phyloP scores from a whole-genome alignment of 495 filamentous ascomycete species.

The Tuber melanosporum region DNA sequence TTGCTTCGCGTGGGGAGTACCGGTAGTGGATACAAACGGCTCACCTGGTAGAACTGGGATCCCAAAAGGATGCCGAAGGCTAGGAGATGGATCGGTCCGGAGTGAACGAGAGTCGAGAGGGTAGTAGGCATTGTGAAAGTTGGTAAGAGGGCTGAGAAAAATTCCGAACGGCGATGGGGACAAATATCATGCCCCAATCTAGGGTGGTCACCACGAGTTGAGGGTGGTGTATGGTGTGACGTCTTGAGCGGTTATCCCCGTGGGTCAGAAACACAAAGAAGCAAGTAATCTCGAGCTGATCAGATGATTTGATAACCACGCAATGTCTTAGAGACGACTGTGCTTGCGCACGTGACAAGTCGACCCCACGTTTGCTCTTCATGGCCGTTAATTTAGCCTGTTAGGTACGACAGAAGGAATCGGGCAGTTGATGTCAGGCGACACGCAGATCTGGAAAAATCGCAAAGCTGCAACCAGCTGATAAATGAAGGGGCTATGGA shows the following conservation, averaged over 20 bases:
- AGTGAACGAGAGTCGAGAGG: conserved; percentile 28
- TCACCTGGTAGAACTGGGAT: conserved; percentile 69
- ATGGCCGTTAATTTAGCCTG: too few species aligned
- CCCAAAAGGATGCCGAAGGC: conserved; percentile 71
- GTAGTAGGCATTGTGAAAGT: conserved; percentile 21
- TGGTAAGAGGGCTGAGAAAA: background rate
- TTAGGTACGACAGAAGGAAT: too few species aligned
- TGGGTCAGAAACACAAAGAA: too few species aligned
- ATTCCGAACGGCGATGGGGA: background rate
- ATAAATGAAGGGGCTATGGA: too few species aligned
- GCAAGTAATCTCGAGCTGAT: too few species aligned
- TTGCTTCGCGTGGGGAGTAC: background rate
- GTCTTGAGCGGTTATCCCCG: background rate
- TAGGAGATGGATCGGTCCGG: conserved; percentile 32
- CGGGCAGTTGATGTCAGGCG: too few species aligned
- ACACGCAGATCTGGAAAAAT: too few species aligned
- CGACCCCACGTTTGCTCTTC: too few species aligned
- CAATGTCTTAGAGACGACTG: too few species aligned
- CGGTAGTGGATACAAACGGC: conserved; percentile 16
- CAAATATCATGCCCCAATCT: background rate
- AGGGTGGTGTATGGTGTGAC: background rate
- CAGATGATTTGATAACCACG: too few species aligned
- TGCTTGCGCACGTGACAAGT: too few species aligned
- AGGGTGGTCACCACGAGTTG: background rate
- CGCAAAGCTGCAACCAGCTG: too few species aligned